Base-by-base conservation (phyloP, 371 early-diverging fungal genomes). In the Phascolomyces articulosus region DNA sequence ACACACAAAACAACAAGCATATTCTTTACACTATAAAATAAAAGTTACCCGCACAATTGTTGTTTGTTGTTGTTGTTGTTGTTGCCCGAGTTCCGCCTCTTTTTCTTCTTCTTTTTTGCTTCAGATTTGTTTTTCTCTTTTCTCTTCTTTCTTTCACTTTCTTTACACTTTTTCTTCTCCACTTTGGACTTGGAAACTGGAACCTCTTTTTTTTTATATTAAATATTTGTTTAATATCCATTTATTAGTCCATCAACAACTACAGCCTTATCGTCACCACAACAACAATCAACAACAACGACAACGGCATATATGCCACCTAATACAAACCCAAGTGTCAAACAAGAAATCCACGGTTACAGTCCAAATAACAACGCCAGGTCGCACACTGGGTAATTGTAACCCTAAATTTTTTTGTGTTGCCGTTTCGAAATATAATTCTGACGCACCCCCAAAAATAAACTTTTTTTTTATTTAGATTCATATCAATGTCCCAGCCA, bases 401-500 rank as follows among this genome's bases (percentile, higher is more conserved):
- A 58, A 58, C 38, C 58, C 18, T 20, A 40, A 9, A 24, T 24
- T 58, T 24, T n/a, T 24, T 51, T 51, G 51, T 51, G 51, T 51
- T 51, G 51, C 51, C 51, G 51, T 51, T 51, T 51, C 51, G 23
- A 51, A 51, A 24, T 23, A 24, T 4, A 51, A 44, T 44, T 44
- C 58, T 51, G 51, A 51, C 51, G 51, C n/a, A n/a, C n/a, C n/a
- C n/a, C 51, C 51, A 21, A 51, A 51, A 20, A 51, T 51, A 20
- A 18, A 24, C 20, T 18, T n/a, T 44, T 44, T 18, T 4, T 18
- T 44, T 18, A n/a, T n/a, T n/a, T n/a, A 51, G 51, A 11, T 51
- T 51, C 26, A 51, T 23, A 29, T 20, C 90, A 47, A 68, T 68
- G 68, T 70, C 70, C 34, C 70, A 70, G 56, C 70, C 70, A 47